A percentile compares a stretch with the other conserved stretches of the same genome.
These are phyloP conservation scores for Yamadazyma ubonensis DNA, from an alignment of 805 yeast species.

Conservation along the genomic window DNA sequence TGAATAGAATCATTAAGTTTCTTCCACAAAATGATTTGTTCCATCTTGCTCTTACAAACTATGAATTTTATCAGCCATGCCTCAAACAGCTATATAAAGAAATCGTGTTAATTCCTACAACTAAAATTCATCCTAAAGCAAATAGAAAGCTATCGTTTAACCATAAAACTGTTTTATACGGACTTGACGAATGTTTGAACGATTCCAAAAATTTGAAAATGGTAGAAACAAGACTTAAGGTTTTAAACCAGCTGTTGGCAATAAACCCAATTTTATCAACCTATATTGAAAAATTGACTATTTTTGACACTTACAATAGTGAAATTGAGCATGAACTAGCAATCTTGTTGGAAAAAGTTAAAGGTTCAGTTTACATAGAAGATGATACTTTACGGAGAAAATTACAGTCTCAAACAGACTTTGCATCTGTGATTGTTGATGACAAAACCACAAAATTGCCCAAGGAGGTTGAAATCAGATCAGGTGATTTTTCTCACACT, in stretches of 20 bases:
- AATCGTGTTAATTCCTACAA: slow-evolving; percentile 17
- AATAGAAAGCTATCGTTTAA: slow-evolving; percentile 21
- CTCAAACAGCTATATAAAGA: slow-evolving; percentile 26
- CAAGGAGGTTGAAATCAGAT: slow-evolving; percentile 14
- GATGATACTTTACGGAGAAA: slow-evolving; percentile 10
- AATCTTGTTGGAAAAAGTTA: slow-evolving; percentile 6
- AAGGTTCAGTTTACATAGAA: slow-evolving; percentile 13
- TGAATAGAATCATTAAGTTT: slow-evolving; percentile 7
- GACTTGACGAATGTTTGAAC: slow-evolving; percentile 16
- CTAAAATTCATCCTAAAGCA: neutral
- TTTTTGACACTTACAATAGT: slow-evolving; percentile 15
- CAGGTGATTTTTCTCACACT: slow-evolving; percentile 1
- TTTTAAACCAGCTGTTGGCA: slow-evolving; percentile 23
- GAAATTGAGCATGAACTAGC: slow-evolving; percentile 6
- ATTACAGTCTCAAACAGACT: slow-evolving; percentile 10
- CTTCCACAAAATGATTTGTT: slow-evolving; percentile 27
- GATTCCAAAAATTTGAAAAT: slow-evolving; percentile 6
- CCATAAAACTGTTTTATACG: slow-evolving; percentile 27
- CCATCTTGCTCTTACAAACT: slow-evolving; percentile 35
- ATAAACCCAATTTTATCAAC: slow-evolving; percentile 26
- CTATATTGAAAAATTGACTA: slow-evolving; percentile 20
- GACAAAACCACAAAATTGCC: slow-evolving; percentile 9
- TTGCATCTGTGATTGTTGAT: slow-evolving; percentile 24
- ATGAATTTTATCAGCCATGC: slow-evolving; percentile 34
- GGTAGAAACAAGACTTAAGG: slow-evolving; percentile 17